Base-by-base conservation (phyloP, 805 yeast genomes). In the Candida tibetensis region DNA sequence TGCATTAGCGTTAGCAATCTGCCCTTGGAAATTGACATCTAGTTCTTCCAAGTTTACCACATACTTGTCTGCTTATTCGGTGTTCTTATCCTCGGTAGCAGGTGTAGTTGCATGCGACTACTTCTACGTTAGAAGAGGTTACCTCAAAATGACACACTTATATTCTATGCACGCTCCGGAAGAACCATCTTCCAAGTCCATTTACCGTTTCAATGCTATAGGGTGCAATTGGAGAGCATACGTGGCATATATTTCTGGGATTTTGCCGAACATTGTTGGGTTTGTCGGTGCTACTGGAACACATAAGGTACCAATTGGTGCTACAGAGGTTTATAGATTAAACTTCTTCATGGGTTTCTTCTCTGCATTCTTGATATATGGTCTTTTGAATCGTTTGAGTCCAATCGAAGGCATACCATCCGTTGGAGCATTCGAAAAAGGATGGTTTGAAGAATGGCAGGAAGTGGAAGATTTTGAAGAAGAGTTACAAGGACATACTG, bases 181-280 rank as follows among this genome's bases (percentile, higher is more conserved):
- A 41, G 49, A 58, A 36, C 52, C 53, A 17, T 29, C 45, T 1
- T 34, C 40, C 12, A 45, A 42, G 17, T 64, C 72, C 5, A 59
- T 65, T 39, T 89, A 88, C 64, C 74, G 73, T 63, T 87, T 76
- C 63, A 72, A 75, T 51, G 62, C 52, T 21, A 62, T 67, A 33
- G 96, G 96, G 28, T 50, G 77, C 59, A 86, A 87, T 57, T 85
- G 95, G 93, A 73, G 95, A 58, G 96, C 91, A 2, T 80, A 77
- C 48, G 77, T 72, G 22, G 93, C 95, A 1, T 88, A 88, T 57
- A 58, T 88, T 47, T 72, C 81, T 48, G 95, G 95, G 39, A 81
- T 89, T 42, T 66, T 79, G 25, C 93, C 95, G 32, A 88, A 87
- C 52, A 81, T 88, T 53, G 84, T 84, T 15, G 96, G 96, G 1